Evolutionary conservation across 1,284 basidiomycete genomes (phyloP).

Genomic region (Boletus semigastroideus): DNA sequence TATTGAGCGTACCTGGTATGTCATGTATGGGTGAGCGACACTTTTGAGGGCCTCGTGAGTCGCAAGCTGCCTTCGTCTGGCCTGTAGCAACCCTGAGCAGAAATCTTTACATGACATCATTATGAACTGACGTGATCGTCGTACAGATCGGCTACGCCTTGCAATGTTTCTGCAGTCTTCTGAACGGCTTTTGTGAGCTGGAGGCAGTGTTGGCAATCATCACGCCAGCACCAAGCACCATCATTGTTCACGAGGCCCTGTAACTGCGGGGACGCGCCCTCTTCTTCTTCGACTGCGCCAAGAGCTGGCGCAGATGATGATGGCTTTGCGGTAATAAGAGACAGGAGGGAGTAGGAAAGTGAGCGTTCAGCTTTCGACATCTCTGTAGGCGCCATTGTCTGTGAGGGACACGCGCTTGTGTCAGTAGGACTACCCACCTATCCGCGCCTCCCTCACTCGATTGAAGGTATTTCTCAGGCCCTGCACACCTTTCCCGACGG

Average conservation of each 20-base stretch:
- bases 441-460: conserved; percentile 59
- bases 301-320: conserved; percentile 49
- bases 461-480: conserved; percentile 61
- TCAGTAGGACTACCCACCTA: conserved; percentile 48
- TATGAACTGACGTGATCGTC: conserved; percentile 65
- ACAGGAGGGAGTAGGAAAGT: conserved; percentile 67
- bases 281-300: conserved; percentile 49
- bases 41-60: conserved; percentile 77
- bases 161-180: conserved; percentile 71
- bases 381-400: conserved; percentile 39
- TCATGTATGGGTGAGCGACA: conserved; percentile 66
- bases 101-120: background rate
- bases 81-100: conserved; percentile 43
- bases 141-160: conserved; percentile 73
- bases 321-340: conserved; percentile 67
- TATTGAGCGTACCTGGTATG: conserved; percentile 56
- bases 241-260: conserved; percentile 63
- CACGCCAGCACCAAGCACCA: conserved; percentile 86
- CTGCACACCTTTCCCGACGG: conserved; percentile 68
- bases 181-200: conserved; percentile 78
- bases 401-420: background rate
- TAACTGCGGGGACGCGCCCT: conserved; percentile 35
- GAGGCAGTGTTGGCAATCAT: conserved; percentile 72
- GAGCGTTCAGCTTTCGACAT: conserved; percentile 73
- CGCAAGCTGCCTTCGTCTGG: conserved; percentile 64